Evolutionary conservation across 2,329 filamentous ascomycete genomes (phyloP), one percentile per base, ranked within the genome.

Genomic region (Microsporum canis): DNA sequence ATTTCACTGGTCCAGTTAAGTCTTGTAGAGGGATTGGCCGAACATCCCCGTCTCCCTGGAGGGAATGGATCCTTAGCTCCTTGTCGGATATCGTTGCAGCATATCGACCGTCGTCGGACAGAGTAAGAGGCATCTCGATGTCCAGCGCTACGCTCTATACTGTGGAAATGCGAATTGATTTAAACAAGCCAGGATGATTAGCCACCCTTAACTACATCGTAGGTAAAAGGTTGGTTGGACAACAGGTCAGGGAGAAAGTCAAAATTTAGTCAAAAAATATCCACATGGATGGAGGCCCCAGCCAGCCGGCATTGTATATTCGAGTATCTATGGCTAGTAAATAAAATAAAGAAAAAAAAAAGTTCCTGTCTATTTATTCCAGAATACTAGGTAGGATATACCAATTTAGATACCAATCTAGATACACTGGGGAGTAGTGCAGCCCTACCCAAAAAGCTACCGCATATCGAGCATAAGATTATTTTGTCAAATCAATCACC

Each of bases 101-200:
- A 53, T 58, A 55, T 33, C 49, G 60, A 27, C 62, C 43, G 51
- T 63, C 56, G 17, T 58, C 14, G 36, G 58, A 58, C n/a, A 63
- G 31, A 27, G 58, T 45, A 39, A 45, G 41, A 31, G 62, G 53
- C 23, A 63, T 41, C 45, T 36, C 33, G 14, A 14, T 47, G 43
- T 57, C 56, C 17, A 23, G 1, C 17, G 17, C 17, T 23, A 23
- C 17, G 17, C 17, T 1, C 17, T 23, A 23, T 23, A 23, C 17
- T 23, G 17, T 23, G 17, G 17, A 23, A 23, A 23, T 23, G 17
- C 17, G 17, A 23, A 23, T 23, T 23, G 17, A 23, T 23, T 23
- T 23, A 23, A 23, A 23, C 17, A 1, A 23, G 17, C 17, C 17
- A 23, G 17, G 17, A 23, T 23, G 17, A 23, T 23, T 23, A 23